phyloP scores from a whole-genome alignment of 305 asterid species.

The Solanum chacoense region DNA sequence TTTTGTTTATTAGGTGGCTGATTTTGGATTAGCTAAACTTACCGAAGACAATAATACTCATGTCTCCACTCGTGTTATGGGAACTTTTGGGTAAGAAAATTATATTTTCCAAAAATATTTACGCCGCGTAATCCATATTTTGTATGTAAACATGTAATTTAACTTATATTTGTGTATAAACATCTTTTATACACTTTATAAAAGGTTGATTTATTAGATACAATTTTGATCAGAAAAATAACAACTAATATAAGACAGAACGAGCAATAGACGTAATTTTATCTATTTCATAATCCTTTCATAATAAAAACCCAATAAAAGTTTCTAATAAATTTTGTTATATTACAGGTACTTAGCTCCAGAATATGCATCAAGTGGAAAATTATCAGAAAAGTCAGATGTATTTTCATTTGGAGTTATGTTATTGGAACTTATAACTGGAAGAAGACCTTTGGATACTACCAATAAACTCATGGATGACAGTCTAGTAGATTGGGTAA shows the following conservation, averaged over 20 bases:
- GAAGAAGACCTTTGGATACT: slow-evolving; percentile 41
- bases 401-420: slow-evolving; percentile 56
- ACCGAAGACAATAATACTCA: slow-evolving; percentile 53
- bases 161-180: too few relatives aligned
- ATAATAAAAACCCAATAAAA: not conserved
- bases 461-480: slow-evolving; percentile 33
- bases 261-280: not conserved
- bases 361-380: slow-evolving; percentile 51
- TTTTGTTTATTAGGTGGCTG: slow-evolving; percentile 50
- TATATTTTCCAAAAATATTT: too few relatives aligned
- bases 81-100: slow-evolving; percentile 60
- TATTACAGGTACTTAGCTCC: slow-evolving; percentile 39
- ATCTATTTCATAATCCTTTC: not conserved
- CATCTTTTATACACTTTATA: not conserved
- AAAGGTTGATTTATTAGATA: too few relatives aligned
- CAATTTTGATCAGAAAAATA: not conserved
- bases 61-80: slow-evolving; percentile 85
- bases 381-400: slow-evolving; percentile 42
- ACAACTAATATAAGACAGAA: not conserved
- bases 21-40: slow-evolving; percentile 73
- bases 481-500: slow-evolving; percentile 54
- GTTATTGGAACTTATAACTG: slow-evolving; percentile 47
- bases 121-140: too few relatives aligned
- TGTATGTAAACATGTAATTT: too few relatives aligned
- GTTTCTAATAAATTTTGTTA: not conserved